These are phyloP conservation scores for Pythium dissimile DNA, from an alignment of 352 stramenopile species.

Conservation along the genomic window DNA sequence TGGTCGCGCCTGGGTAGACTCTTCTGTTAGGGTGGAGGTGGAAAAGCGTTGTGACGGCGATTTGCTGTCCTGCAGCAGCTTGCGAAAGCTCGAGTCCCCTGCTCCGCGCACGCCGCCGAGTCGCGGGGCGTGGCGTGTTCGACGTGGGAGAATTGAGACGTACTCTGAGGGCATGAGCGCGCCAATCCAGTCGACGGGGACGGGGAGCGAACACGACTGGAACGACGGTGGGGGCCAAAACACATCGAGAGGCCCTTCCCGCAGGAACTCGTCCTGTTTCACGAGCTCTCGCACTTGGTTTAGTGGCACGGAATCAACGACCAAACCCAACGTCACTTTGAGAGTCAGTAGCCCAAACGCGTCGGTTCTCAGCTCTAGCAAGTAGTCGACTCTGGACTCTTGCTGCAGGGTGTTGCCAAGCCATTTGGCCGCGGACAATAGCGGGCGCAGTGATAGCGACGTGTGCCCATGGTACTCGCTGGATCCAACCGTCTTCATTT, in stretches of 20 bases:
- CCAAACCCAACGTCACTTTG: conserved; percentile 67
- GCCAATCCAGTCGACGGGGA: conserved; percentile 64
- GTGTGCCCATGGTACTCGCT: conserved; percentile 53
- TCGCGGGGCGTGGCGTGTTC: conserved; percentile 16
- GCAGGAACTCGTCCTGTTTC: conserved; percentile 40
- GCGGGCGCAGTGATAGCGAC: conserved; percentile 46
- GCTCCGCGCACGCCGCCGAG: neutral
- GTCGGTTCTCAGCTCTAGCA: conserved; percentile 64
- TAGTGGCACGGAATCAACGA: conserved; percentile 59
- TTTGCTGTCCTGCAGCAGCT: conserved; percentile 9
- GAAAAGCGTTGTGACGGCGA: conserved; percentile 17
- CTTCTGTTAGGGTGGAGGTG: neutral
- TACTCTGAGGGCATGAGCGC: conserved; percentile 71
- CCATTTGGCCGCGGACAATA: conserved; percentile 55
- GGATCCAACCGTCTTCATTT: conserved; percentile 40
- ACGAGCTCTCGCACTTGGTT: conserved; percentile 53
- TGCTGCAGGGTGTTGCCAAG: conserved; percentile 47
- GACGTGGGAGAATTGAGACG: conserved; percentile 50
- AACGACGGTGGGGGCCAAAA: conserved; percentile 62
- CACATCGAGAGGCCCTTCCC: conserved; percentile 40
- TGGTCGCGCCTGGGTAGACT: neutral
- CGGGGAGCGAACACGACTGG: conserved; percentile 36
- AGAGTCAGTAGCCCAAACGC: conserved; percentile 58
- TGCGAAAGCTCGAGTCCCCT: neutral
- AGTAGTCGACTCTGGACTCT: conserved; percentile 55